Evolutionary conservation across 257 asterid genomes (phyloP), one percentile per base, ranked within the genome.

Genomic region (Osmanthus fragrans): DNA sequence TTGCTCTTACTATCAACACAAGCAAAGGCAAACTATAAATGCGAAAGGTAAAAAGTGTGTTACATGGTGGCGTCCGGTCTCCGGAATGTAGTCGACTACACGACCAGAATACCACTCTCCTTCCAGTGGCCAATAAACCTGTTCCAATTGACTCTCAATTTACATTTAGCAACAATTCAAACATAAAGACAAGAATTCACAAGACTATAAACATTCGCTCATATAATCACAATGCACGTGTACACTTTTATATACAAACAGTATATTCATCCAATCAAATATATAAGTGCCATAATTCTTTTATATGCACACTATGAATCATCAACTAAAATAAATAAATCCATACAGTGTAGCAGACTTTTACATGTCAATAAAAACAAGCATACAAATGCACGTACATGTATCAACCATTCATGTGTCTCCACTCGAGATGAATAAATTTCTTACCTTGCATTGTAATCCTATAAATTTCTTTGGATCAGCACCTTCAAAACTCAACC

Each of bases 121-220:
- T 86, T 96, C 98, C 86, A 96, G 80, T n/a, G 99, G 99, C 98
- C 99, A 96, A 81, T 82, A 92, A 5, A 92, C 94, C 98, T 96
- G 91, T 79, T 58, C 76, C 79, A 47, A 60, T 54, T 67, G 79
- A 88, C 77, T 67, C 83, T 51, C 72, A 79, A 30, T 12, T 81
- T 67, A 81, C 73, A 70, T 19, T 81, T 47, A 70, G 75, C 78
- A 33, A 81, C 45, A 64, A 60, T 10, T 23, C 6, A 45, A 74
- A 70, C 75, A 79, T 47, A 79, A 71, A 33, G 9, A 7, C 33
- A 21, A 71, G 64, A 49, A 32, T 40, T 45, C 13, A 12, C 11
- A 8, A 9, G 18, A 23, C 10, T 3, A 63, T 0, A 65, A 34
- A 73, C 70, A 64, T 67, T 77, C 73, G 67, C 36, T 3, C 36